Evolutionary conservation across 257 asterid species (phyloP).

Genomic region (Rhazya stricta): DNA sequence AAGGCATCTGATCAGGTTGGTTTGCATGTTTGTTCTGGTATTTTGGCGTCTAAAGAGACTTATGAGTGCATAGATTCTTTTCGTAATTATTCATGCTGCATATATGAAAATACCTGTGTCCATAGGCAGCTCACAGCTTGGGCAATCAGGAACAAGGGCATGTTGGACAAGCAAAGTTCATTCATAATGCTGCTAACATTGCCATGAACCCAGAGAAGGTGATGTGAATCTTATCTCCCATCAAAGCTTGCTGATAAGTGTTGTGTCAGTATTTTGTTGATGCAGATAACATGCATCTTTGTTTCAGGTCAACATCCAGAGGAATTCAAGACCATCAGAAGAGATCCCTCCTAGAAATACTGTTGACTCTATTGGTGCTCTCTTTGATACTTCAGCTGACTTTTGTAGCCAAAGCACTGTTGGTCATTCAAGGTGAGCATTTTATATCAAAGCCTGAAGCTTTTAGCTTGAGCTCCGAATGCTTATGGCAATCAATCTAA

Average conservation of each 20-base stretch:
- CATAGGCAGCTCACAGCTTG: constrained; percentile 11
- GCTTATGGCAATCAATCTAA: neutral
- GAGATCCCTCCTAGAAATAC: constrained; percentile 29
- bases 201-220: constrained; percentile 12
- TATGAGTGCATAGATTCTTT: neutral
- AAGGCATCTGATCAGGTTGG: constrained; percentile 44
- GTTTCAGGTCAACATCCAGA: constrained; percentile 27
- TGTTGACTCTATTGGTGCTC: constrained; percentile 23
- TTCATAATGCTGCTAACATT: constrained; percentile 4
- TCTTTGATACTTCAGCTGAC: constrained; percentile 29
- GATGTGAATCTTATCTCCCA: neutral
- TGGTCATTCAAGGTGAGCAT: constrained; percentile 33
- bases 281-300: constrained; percentile 15
- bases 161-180: constrained; percentile 9
- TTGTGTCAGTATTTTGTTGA: constrained; percentile 3
- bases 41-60: neutral
- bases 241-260: neutral
- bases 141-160: constrained; percentile 13
- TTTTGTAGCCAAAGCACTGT: constrained; percentile 18
- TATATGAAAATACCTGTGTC: neutral
- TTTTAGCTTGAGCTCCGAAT: neutral
- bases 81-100: neutral
- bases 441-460: constrained; percentile 5
- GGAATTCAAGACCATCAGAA: constrained; percentile 32
- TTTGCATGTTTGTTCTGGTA: constrained; percentile 1